phyloP scores from a whole-genome alignment of 805 yeast species.

The Sugiyamaella marilandica region DNA sequence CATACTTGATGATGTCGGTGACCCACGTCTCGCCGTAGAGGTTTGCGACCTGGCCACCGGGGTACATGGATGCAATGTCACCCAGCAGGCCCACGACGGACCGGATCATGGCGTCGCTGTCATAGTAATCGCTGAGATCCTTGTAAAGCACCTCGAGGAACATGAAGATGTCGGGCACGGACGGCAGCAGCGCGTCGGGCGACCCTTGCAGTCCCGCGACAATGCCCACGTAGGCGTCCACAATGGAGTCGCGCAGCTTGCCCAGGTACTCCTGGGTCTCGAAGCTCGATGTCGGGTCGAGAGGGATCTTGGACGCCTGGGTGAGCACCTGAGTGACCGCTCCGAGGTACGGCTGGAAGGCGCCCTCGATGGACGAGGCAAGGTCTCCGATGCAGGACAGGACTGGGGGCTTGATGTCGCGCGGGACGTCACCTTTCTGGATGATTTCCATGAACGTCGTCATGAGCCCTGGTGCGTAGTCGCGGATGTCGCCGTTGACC shows the following conservation, averaged over 20 bases:
- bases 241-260: slow-evolving; percentile 75
- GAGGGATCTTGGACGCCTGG: slow-evolving; percentile 33
- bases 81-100: slow-evolving; percentile 89
- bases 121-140: slow-evolving; percentile 52
- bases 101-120: slow-evolving; percentile 68
- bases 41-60: slow-evolving; percentile 66
- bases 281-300: slow-evolving; percentile 47
- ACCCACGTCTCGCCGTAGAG: slow-evolving; percentile 75
- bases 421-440: slow-evolving; percentile 59
- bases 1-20: slow-evolving; percentile 64
- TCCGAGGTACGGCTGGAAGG: slow-evolving; percentile 68
- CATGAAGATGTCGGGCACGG: slow-evolving; percentile 62
- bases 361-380: slow-evolving; percentile 79
- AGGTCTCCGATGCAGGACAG: slow-evolving; percentile 94
- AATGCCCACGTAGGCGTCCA: slow-evolving; percentile 93
- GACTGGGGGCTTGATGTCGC: slow-evolving; percentile 81
- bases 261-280: slow-evolving; percentile 76
- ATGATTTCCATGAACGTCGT: slow-evolving; percentile 70
- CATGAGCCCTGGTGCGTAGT: slow-evolving; percentile 79
- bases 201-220: slow-evolving; percentile 78
- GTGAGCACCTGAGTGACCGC: slow-evolving; percentile 69
- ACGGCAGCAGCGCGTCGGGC: slow-evolving; percentile 62
- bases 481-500: slow-evolving; percentile 64
- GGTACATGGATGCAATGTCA: slow-evolving; percentile 83
- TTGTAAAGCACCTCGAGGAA: slow-evolving; percentile 57